Evolutionary conservation across 495 filamentous ascomycete genomes (phyloP), one percentile per base, ranked within the genome.

Genomic region (Wilcoxina mikolae): DNA sequence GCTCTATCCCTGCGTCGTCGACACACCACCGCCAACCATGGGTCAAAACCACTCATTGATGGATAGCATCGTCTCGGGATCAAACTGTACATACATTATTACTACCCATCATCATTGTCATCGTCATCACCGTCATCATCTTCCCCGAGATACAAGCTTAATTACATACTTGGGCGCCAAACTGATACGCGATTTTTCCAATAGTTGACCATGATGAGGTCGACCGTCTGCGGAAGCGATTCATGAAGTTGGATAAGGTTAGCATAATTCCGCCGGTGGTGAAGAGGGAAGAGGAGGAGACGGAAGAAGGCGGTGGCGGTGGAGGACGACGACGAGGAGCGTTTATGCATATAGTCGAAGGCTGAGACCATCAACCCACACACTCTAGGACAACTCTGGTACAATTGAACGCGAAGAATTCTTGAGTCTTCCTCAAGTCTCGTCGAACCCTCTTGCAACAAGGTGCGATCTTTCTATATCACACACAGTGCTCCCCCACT

Each of bases 191-290:
- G n/a, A n/a, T n/a, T n/a, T n/a, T n/a, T 5, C 2, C n/a, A 46
- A 28, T 29, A 99, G 91, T 99, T 74, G 85, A 99, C 71, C 79
- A 84, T 60, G 91, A 96, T 61, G 91, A 99, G 68, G 88, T 99
- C 25, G 91, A 96, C 62, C 76, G 93, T 56, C 74, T 99, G 58
- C 79, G 87, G 59, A 99, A 96, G 72, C 78, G 90, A 53, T 99
- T 99, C 65, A 95, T 95, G 90, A 99, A 99, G 69, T 76, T 98
- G 42, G 91, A 98, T 69, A 98, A 95, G 78, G 90, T 90, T 66
- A 12, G n/a, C 22, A 38, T 29, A 15, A 22, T 51, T 35, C 58
- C 35, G 22, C 4, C n/a, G n/a, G n/a, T n/a, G n/a, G n/a, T n/a
- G n/a, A n/a, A n/a, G n/a, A n/a, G n/a, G n/a, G n/a, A n/a, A n/a